Percentiles rank a stretch among this genome's conserved stretches.
Conservation (phyloP, 2,329 filamentous ascomycete genomes). For the Penicillium sclerotigenum region DNA sequence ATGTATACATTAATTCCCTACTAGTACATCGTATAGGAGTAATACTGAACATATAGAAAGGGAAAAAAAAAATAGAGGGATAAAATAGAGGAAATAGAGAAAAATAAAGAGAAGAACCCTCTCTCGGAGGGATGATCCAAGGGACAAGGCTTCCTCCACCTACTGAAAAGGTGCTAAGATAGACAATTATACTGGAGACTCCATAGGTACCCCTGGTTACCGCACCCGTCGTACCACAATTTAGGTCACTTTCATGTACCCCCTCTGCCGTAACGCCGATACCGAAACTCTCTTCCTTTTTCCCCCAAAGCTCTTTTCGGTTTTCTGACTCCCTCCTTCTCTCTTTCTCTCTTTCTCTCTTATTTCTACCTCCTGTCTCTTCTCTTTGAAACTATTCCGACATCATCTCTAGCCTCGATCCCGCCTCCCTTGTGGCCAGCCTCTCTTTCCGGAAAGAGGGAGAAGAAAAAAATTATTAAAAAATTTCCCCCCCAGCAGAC, state of each 20-base stretch:
- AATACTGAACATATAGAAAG: background rate
- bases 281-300: conserved; percentile 12
- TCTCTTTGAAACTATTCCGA: conserved; percentile 3
- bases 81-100: background rate
- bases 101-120: background rate
- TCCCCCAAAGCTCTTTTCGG: conserved; percentile 10
- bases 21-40: too few relatives aligned
- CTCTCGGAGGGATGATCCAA: conserved; percentile 14
- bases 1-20: too few relatives aligned
- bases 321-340: conserved; percentile 2
- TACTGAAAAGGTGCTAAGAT: conserved; percentile 22
- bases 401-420: conserved; percentile 4
- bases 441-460: conserved; percentile 6
- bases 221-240: background rate
- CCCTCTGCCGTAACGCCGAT: conserved; percentile 14
- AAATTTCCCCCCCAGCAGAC: background rate
- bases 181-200: conserved; percentile 12
- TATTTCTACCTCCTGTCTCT: background rate
- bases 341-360: background rate
- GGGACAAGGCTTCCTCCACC: conserved; percentile 18
- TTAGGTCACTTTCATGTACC: conserved; percentile 6
- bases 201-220: conserved; percentile 3
- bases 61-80: background rate
- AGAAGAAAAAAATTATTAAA: background rate
- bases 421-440: background rate